Base-by-base conservation (phyloP, 2,329 filamentous ascomycete genomes). In the Coniochaeta sp. region DNA sequence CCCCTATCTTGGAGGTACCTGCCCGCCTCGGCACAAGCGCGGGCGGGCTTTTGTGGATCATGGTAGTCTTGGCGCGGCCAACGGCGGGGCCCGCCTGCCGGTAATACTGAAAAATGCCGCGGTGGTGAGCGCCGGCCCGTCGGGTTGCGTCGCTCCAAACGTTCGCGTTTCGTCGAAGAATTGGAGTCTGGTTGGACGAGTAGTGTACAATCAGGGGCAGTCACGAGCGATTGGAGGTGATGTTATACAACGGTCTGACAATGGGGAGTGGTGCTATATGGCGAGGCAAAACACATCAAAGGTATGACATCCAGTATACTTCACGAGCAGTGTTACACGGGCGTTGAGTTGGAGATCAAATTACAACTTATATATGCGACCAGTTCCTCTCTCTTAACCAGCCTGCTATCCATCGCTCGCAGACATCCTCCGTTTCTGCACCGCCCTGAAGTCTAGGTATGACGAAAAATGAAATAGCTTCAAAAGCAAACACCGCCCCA, bases 401-500 rank as follows among this genome's bases (percentile, higher is more conserved):
- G 18, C 26, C 6, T 24, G 26, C 26, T 42, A 38, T 38, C 33
- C 22, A 16, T n/a, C n/a, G n/a, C n/a, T n/a, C n/a, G n/a, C n/a
- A n/a, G n/a, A n/a, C n/a, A n/a, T n/a, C n/a, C n/a, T n/a, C n/a
- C n/a, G n/a, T n/a, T n/a, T 38, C 38, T 42, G 10, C 38, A 42
- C 22, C 14, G 38, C 38, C 38, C 38, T n/a, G n/a, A 42, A 42
- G 38, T 42, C 38, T 42, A 42, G 38, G 38, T 42, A 42, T 42
- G 26, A 26, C 14, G 14, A 24, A 38, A 7, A 7, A 24, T 26
- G 20, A n/a, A 42, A 9, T n/a, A 42, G 26, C 18, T 3, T 6
- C 12, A 42, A 10, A 26, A 42, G 18, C 20, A 26, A 42, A 26
- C 20, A 14, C 38, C 38, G 12, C 8, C n/a, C 27, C 38, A 26